Evolutionary conservation across 2,329 filamentous ascomycete species (phyloP).

Genomic region (Calonectria honghensis): DNA sequence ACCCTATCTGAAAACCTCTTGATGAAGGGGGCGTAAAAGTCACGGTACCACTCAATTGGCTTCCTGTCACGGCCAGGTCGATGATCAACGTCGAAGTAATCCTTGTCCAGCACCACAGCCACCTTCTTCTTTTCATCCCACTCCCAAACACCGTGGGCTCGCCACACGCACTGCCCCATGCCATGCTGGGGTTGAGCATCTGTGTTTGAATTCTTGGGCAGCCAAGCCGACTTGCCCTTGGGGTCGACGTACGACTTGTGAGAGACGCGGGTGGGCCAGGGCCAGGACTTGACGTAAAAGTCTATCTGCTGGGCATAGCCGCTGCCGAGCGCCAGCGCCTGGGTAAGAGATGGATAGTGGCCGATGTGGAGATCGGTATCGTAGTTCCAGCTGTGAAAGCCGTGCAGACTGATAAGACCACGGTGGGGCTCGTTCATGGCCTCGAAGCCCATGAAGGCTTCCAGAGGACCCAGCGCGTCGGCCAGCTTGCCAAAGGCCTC

Average conservation of each 20-base stretch:
- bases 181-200: slow-evolving; percentile 46
- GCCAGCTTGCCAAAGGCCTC: slow-evolving; percentile 61
- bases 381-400: slow-evolving; percentile 64
- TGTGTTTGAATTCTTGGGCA: slow-evolving; percentile 49
- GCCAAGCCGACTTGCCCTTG: slow-evolving; percentile 61
- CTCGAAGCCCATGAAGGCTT: slow-evolving; percentile 63
- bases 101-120: slow-evolving; percentile 53
- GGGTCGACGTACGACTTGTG: slow-evolving; percentile 61
- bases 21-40: slow-evolving; percentile 65
- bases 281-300: slow-evolving; percentile 65
- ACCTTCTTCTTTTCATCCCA: slow-evolving; percentile 58
- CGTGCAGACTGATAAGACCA: slow-evolving; percentile 63
- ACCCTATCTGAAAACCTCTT: slow-evolving; percentile 60
- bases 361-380: slow-evolving; percentile 66
- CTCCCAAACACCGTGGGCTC: slow-evolving; percentile 62
- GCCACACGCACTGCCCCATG: slow-evolving; percentile 62
- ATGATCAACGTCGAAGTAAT: slow-evolving; percentile 64
- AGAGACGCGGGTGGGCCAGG: slow-evolving; percentile 62
- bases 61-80: slow-evolving; percentile 59
- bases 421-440: slow-evolving; percentile 66
- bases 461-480: slow-evolving; percentile 57
- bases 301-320: slow-evolving; percentile 61
- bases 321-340: slow-evolving; percentile 64
- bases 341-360: slow-evolving; percentile 61
- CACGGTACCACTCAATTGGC: slow-evolving; percentile 64